Base-by-base conservation (phyloP, 164 flowering plant genomes). In the Protea cynaroides region DNA sequence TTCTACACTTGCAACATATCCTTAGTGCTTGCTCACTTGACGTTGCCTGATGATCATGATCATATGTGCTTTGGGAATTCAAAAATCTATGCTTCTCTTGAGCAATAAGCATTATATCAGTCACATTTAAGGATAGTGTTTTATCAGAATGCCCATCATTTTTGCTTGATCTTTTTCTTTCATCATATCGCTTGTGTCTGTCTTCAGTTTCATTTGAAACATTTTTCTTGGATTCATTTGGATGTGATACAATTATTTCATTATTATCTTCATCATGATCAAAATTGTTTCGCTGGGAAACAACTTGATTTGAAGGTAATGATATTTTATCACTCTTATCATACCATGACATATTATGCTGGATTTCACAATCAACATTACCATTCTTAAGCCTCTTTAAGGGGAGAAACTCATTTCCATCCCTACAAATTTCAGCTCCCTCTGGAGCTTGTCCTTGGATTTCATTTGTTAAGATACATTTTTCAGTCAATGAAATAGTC, bases 1-100 rank as follows among this genome's bases (percentile, higher is more conserved):
- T 66, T 52, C 75, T 77, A 72, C 95, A 88, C 80, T 81, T 87
- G 54, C 77, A 54, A 71, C 97, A 88, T 17, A 76, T 56, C 66
- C 76, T 75, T 58, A 58, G 62, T 58, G 76, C 81, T 25, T 79
- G 65, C 70, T 68, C 65, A 38, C 65, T 75, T 51, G 56, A 50
- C 9, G 13, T 40, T 52, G 67, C 61, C 60, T 61, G 60, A 12
- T 76, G 76, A 63, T 80, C 73, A 49, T 68, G 63, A 67, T 65
- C 66, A 14, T 52, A 38, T 17, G 65, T 65, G 65, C 56, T 68
- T 13, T 74, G 80, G 55, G 83, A 81, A 66, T 75, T 76, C 70
- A 83, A 56, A 49, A 83, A 83, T 12, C 38, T 53, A 43, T 63
- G 34, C 61, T 79, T 83, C 69, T 64, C 68, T 36, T 18, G 29